Base-by-base conservation (phyloP, 768 basidiomycete species). In the Hericium coralloides region DNA sequence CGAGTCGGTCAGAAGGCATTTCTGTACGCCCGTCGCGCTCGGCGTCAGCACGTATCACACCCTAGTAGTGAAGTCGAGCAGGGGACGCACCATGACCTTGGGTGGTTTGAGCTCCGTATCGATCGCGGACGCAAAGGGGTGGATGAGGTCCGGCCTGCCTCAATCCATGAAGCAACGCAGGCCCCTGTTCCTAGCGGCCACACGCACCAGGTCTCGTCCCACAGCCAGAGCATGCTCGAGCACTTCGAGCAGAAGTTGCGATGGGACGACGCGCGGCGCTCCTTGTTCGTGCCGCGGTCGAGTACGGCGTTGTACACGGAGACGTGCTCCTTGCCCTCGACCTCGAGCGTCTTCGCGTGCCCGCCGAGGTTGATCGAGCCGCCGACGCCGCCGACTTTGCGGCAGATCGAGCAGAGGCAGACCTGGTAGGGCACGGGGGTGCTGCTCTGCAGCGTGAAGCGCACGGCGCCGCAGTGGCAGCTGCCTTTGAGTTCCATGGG, bases 341-440 rank as follows among this genome's bases (percentile, higher is more conserved):
- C 65, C 41, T 77, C 68, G 50, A 87, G 68, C 0, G 80, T 80
- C 0, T 79, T 66, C 14, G 71, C 72, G 49, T 78, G 69, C 1
- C 76, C 85, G 22, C 82, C 80, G n/a, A 87, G 77, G 59, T 86
- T 86, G 65, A 86, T 76, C 2, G 83, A 80, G 0, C 85, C 84
- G 12, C 84, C 82, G 0, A 70, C 70, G 14, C 85, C 85, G 39
- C 84, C 84, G 10, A 84, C 82, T 66, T 87, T 87, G 57, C 85
- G 79, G 64, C 85, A 87, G 59, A 87, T 85, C 36, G 83, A 85
- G 65, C 85, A 87, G 5, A 80, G 53, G 62, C 85, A 87, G 36
- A 86, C 65, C 80, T 84, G 82, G 64, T 84, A 87, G 6, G 84
- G 84, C 5, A 84, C 74, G 2, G 83, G 74, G 0, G 82, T 84